These are phyloP conservation scores for Malassezia japonica DNA, from an alignment of 1,284 basidiomycete species.

Conservation along the genomic window DNA sequence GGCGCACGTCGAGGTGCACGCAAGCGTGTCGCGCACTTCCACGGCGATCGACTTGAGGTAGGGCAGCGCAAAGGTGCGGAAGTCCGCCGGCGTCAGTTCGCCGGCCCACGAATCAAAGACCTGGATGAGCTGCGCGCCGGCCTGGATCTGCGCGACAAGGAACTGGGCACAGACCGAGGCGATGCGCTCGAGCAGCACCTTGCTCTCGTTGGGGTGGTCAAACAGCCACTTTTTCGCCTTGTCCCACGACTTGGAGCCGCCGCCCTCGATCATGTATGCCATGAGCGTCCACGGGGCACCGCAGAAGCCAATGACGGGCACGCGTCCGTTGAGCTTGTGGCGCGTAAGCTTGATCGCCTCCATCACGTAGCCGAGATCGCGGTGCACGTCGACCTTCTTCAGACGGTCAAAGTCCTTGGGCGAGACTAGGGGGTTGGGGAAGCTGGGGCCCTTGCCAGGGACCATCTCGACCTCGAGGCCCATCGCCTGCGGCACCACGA, in stretches of 20 bases:
- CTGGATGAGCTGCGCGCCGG: constrained; percentile 43
- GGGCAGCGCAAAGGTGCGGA: constrained; percentile 43
- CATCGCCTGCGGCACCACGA: constrained; percentile 48
- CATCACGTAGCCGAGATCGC: constrained; percentile 47
- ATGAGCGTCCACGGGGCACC: constrained; percentile 48
- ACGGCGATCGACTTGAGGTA: constrained; percentile 39
- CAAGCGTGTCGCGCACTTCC: constrained; percentile 39
- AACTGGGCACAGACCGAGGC: constrained; percentile 44
- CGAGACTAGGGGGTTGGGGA: constrained; percentile 37
- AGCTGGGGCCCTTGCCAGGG: constrained; percentile 43
- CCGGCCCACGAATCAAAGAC: constrained; percentile 49
- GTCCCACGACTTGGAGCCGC: constrained; percentile 43
- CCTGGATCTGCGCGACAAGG: constrained; percentile 43
- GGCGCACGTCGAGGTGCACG: constrained; percentile 26
- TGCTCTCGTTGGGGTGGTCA: constrained; percentile 42
- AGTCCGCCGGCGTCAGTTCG: constrained; percentile 45
- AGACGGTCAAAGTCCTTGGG: constrained; percentile 39
- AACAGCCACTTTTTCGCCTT: constrained; percentile 47
- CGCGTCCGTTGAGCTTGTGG: constrained; percentile 39
- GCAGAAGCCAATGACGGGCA: constrained; percentile 48
- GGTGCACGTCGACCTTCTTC: constrained; percentile 45
- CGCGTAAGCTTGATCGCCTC: constrained; percentile 42
- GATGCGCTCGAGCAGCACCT: constrained; percentile 39
- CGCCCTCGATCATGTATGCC: constrained; percentile 49
- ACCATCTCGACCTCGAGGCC: constrained; percentile 47